Base-by-base conservation (phyloP, 2,329 filamentous ascomycete genomes). In the Dactylellina haptotyla region DNA sequence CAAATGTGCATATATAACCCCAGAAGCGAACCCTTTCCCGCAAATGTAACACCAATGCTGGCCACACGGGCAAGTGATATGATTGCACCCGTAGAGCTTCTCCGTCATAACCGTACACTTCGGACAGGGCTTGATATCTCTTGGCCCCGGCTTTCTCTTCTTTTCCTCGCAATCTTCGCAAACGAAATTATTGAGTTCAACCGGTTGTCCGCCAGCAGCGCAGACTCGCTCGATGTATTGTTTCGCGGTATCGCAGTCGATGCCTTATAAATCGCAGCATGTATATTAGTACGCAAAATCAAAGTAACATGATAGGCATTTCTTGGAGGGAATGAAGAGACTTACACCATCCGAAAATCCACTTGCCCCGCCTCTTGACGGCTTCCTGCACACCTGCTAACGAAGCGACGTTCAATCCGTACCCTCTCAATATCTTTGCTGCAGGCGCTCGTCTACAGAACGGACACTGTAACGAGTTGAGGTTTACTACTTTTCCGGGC, bases 271-370 rank as follows among this genome's bases (percentile, higher is more conserved):
- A 23, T 26, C 3, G 1, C n/a, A 39, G 20, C 30, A 46, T 26
- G 34, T 53, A 16, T 66, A 39, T 46, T 41, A 45, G 39, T 4
- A n/a, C n/a, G n/a, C 10, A 54, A 61, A 57, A 62, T 63, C 39
- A 57, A 56, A 57, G 46, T 51, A 32, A 26, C 6, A 30, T 23
- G 41, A 25, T 61, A 46, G 48, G 18, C 14, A 23, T 34, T 37
- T 43, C 6, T 51, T 45, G 14, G 20, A 56, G 34, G 20, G 23
- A 39, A 14, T 16, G 18, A 16, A 28, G 28, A 16, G 12, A 75
- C 63, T 67, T 58, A 75, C 62, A 87, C 84, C 83, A 84, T 0
- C 81, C 83, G 46, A 85, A 84, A 58, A 85, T 82, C 81, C 82
- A 84, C 0, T 78, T 78, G 1, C 81, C 84, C 0, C 79, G 75